Evolutionary conservation across 2,329 filamentous ascomycete genomes (phyloP), one percentile per base, ranked within the genome.

Genomic region (Trichothecium sympodiale): DNA sequence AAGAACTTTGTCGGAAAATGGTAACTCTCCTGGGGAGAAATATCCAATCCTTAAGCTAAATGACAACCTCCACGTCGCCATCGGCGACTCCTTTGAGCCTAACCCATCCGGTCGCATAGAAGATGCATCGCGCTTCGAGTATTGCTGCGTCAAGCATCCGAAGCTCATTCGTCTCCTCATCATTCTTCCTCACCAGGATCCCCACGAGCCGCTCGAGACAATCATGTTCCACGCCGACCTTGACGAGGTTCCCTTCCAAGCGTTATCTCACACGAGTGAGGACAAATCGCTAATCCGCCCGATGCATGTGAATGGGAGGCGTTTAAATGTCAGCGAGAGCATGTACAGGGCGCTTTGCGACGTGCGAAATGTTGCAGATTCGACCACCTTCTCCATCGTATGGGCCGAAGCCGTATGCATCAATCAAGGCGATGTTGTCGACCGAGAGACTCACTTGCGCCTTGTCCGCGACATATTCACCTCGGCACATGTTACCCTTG

Each of bases 401-500:
- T 47, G 45, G 45, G 41, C 33, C 5, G 45, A 47, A 14, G 45
- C 44, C 17, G 35, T 47, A 3, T 47, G 45, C 38, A 47, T 46
- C 38, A 43, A 47, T 39, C 44, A 45, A 32, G 17, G 37, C 27
- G 33, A 47, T 31, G 1, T 17, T 0, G 7, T 4, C 8, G 45
- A 47, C 31, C 37, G 41, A 17, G 39, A 43, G 36, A 18, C 25
- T n/a, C 44, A 47, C 23, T 33, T 47, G 6, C 25, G 34, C 18
- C 29, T 45, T 17, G 33, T 40, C 36, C 31, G 38, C 14, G 37
- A 43, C 34, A 35, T 47, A 14, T 41, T 38, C 17, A 33, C 20
- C 25, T 31, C 34, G 18, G 31, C 31, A 12, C 28, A 34, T 20
- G 38, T 34, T 17, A 40, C 38, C 1, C 30, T 37, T 17, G 38